Percentiles rank a stretch among this genome's conserved stretches.
These are phyloP conservation scores for Penicillium sp. DNA, from an alignment of 2,329 filamentous ascomycete genomes.

Conservation along the genomic window DNA sequence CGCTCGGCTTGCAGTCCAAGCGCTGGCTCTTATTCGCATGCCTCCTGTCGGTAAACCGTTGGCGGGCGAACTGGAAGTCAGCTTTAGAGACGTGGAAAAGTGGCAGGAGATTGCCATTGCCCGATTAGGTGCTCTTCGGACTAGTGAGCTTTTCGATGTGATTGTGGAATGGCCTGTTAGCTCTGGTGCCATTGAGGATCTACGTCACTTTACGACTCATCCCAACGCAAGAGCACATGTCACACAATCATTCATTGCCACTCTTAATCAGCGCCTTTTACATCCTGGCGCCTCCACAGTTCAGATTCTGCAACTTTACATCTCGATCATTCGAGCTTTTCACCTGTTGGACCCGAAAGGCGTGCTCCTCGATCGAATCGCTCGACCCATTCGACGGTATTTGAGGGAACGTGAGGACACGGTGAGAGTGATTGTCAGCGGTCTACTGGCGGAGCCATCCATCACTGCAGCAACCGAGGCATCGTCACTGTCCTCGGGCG, in stretches of 20 bases:
- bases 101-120: conserved; percentile 58
- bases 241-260: conserved; percentile 54
- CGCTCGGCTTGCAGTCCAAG: conserved; percentile 51
- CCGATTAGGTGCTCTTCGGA: conserved; percentile 56
- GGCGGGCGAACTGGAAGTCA: conserved; percentile 33
- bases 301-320: conserved; percentile 67
- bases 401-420: conserved; percentile 66
- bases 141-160: conserved; percentile 61
- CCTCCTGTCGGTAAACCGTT: conserved; percentile 23
- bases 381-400: conserved; percentile 63
- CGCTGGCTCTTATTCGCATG: conserved; percentile 44
- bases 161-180: conserved; percentile 62
- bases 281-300: conserved; percentile 66
- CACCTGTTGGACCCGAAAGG: conserved; percentile 64
- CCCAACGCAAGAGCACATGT: conserved; percentile 57
- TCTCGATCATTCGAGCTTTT: conserved; percentile 66
- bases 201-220: conserved; percentile 57
- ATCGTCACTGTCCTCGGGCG: conserved; percentile 30
- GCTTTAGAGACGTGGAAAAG: conserved; percentile 48
- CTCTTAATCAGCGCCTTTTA: conserved; percentile 56
- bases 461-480: conserved; percentile 35
- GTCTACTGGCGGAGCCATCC: conserved; percentile 58
- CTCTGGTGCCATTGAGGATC: conserved; percentile 59
- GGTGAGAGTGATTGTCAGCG: conserved; percentile 64
- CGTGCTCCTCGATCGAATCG: conserved; percentile 66